Evolutionary conservation across 306 rosid species (phyloP).

Genomic region (Acacia confusa): DNA sequence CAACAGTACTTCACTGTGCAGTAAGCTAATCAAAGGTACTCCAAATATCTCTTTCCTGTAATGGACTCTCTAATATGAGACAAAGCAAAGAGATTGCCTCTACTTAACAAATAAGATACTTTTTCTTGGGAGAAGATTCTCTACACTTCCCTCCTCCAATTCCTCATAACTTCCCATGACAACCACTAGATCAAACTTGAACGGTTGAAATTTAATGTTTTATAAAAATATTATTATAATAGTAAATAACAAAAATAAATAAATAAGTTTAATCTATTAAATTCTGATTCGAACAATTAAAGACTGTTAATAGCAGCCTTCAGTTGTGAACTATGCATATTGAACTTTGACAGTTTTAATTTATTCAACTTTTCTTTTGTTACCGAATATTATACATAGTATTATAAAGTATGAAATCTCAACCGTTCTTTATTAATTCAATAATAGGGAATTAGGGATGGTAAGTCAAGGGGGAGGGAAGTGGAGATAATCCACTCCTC

Average conservation of each 20-base stretch:
- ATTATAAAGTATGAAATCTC: too few relatives aligned
- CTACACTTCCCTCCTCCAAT: background rate
- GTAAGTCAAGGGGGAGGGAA: too few relatives aligned
- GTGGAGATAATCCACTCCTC: background rate
- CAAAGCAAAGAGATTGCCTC: background rate
- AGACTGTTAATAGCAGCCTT: background rate
- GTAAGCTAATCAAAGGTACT: background rate
- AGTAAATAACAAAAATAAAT: background rate
- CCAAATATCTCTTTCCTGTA: background rate
- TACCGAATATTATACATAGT: too few relatives aligned
- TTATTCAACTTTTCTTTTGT: background rate
- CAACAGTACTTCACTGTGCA: conserved; percentile 11
- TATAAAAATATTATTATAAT: too few relatives aligned
- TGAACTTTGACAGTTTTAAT: background rate
- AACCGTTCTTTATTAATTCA: too few relatives aligned
- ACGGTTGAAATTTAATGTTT: too few relatives aligned
- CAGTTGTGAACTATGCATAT: background rate
- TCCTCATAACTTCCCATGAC: background rate
- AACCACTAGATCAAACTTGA: background rate
- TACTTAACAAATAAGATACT: background rate
- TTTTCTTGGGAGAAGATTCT: background rate
- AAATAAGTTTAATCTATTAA: background rate
- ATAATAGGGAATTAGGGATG: too few relatives aligned
- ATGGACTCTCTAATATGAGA: background rate
- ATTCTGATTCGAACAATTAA: background rate